Evolutionary conservation across 169 alveolate species (phyloP).

Genomic region (Eimeria praecox): DNA sequence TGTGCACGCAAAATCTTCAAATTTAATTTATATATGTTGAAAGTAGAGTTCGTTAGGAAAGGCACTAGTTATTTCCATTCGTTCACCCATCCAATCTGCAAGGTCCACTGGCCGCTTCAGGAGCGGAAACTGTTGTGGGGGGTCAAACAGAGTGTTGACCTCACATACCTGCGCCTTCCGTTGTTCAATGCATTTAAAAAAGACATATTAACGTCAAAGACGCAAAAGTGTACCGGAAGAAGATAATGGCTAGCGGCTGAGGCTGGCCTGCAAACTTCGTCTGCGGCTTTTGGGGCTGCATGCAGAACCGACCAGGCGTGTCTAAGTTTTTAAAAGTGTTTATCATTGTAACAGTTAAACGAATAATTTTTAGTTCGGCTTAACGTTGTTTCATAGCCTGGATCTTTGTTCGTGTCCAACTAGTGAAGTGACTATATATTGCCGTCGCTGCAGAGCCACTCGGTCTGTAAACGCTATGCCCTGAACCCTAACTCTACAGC

Average conservation of each 20-base stretch:
- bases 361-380: neutral
- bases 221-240: too few relatives aligned
- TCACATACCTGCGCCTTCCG: neutral
- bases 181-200: neutral
- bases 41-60: neutral
- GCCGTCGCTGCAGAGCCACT: neutral
- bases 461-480: neutral
- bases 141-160: neutral
- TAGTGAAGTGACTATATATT: neutral
- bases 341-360: neutral
- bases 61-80: neutral
- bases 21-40: too few relatives aligned
- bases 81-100: too few relatives aligned
- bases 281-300: conserved; percentile 15
- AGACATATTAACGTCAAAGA: too few relatives aligned
- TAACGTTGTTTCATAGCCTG: neutral
- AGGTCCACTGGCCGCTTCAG: neutral
- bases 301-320: neutral
- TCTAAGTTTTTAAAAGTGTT: neutral
- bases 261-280: neutral
- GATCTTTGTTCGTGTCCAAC: neutral
- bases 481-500: neutral
- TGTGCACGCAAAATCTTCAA: too few relatives aligned
- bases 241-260: neutral
- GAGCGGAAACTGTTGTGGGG: neutral